These are phyloP conservation scores for Mayamaea pseudoterrestris DNA, from an alignment of 108 stramenopile genomes.

Conservation along the genomic window DNA sequence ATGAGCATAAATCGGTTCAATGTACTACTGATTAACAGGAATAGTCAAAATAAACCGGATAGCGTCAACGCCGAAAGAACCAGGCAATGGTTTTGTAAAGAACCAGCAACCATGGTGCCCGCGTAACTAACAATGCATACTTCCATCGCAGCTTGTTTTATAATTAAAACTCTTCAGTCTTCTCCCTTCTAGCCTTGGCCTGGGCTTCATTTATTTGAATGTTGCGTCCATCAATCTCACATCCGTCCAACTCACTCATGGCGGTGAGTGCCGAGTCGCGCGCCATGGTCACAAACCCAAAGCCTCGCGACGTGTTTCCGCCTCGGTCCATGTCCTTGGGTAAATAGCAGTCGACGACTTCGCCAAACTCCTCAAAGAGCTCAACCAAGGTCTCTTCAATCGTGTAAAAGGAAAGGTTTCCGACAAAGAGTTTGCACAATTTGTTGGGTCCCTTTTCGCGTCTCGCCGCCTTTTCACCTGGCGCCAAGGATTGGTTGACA, in stretches of 20 bases:
- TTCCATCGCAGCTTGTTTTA: too few relatives aligned
- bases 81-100: too few relatives aligned
- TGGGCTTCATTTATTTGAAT: constrained; percentile 67
- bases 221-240: constrained; percentile 72
- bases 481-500: constrained; percentile 48
- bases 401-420: constrained; percentile 71
- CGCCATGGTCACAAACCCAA: constrained; percentile 81
- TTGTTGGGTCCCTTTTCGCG: background rate
- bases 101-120: too few relatives aligned
- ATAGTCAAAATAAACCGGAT: too few relatives aligned
- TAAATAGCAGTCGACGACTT: constrained; percentile 64
- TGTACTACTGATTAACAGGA: too few relatives aligned
- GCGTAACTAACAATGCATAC: too few relatives aligned
- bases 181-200: too few relatives aligned
- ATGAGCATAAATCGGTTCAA: too few relatives aligned
- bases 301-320: constrained; percentile 59
- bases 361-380: constrained; percentile 58
- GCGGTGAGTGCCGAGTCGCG: constrained; percentile 48
- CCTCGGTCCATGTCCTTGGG: constrained; percentile 57
- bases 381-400: constrained; percentile 36
- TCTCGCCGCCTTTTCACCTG: constrained; percentile 30
- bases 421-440: constrained; percentile 59
- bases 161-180: too few relatives aligned
- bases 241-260: constrained; percentile 59
- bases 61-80: too few relatives aligned